A percentile compares a stretch with the other conserved stretches of the same genome.
phyloP scores from a whole-genome alignment of 164 flowering plant genomes.

The Malania oleifera region DNA sequence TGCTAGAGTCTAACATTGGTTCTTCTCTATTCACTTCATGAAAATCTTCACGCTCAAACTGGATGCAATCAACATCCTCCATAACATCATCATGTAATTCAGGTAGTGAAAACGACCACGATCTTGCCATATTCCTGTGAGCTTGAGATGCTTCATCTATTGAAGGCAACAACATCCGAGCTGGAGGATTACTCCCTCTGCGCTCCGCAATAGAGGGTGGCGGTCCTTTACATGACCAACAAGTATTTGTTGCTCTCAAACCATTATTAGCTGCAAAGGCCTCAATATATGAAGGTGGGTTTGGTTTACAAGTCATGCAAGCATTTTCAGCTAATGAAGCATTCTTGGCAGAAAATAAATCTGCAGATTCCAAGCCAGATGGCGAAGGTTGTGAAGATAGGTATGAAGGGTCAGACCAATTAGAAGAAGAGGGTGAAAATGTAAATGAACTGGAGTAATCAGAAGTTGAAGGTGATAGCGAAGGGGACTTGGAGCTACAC shows the following conservation, averaged over 20 bases:
- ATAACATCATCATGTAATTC: conserved; percentile 26
- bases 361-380: conserved; percentile 33
- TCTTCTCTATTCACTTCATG: conserved; percentile 16
- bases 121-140: conserved; percentile 31
- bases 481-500: conserved; percentile 51
- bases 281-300: conserved; percentile 14
- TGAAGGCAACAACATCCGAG: conserved; percentile 40
- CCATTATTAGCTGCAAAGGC: conserved; percentile 24
- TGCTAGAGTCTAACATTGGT: conserved; percentile 21
- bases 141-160: conserved; percentile 31
- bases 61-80: conserved; percentile 15
- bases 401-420: conserved; percentile 63
- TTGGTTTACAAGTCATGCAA: conserved; percentile 12
- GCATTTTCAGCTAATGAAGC: conserved; percentile 15
- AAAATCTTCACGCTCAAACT: conserved; percentile 16
- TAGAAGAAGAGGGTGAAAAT: conserved; percentile 72
- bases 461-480: conserved; percentile 60
- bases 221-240: conserved; percentile 32
- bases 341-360: conserved; percentile 12
- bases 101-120: conserved; percentile 41
- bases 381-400: conserved; percentile 57
- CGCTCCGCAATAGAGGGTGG: conserved; percentile 68
- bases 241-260: conserved; percentile 16
- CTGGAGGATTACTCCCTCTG: conserved; percentile 56
- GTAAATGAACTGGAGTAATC: conserved; percentile 57